These are phyloP conservation scores for Corylus americana DNA, from an alignment of 306 rosid species.

Conservation along the genomic window DNA sequence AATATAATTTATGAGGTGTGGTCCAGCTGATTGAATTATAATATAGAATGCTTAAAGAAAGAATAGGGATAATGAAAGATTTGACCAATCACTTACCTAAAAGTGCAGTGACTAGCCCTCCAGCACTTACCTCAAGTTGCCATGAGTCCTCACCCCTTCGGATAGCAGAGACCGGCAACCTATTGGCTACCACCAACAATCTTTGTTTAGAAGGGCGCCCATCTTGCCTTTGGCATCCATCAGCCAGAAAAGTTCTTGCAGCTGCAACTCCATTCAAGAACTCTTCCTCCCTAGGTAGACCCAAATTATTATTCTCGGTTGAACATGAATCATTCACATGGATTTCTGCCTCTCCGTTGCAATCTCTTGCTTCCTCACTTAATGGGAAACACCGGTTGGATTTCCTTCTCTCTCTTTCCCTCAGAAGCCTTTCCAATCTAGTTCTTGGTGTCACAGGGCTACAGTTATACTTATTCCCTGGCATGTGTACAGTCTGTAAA, in stretches of 20 bases:
- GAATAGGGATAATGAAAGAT: conserved; percentile 25
- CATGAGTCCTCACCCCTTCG: conserved; percentile 79
- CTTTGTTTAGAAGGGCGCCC: conserved; percentile 68
- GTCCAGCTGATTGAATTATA: background rate
- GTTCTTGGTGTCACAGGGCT: conserved; percentile 72
- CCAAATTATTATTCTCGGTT: conserved; percentile 37
- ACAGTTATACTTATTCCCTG: conserved; percentile 65
- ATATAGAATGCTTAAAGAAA: conserved; percentile 20
- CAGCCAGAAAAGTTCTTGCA: conserved; percentile 29
- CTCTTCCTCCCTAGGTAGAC: conserved; percentile 51
- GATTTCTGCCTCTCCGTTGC: conserved; percentile 49
- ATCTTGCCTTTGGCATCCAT: conserved; percentile 54
- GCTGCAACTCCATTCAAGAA: conserved; percentile 37
- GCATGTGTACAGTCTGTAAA: conserved; percentile 45
- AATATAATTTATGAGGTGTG: background rate
- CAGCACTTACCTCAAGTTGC: conserved; percentile 88
- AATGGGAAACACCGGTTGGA: conserved; percentile 39
- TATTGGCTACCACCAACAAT: conserved; percentile 83
- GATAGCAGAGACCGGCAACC: conserved; percentile 92
- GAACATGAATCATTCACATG: conserved; percentile 31
- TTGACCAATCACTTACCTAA: conserved; percentile 58
- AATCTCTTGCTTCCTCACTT: conserved; percentile 53
- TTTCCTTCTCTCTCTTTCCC: conserved; percentile 89
- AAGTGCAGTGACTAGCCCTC: conserved; percentile 97
- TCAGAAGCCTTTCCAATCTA: conserved; percentile 86